Evolutionary conservation across 108 stramenopile genomes (phyloP), one percentile per base, ranked within the genome.

Genomic region (Poteriospumella lacustris): DNA sequence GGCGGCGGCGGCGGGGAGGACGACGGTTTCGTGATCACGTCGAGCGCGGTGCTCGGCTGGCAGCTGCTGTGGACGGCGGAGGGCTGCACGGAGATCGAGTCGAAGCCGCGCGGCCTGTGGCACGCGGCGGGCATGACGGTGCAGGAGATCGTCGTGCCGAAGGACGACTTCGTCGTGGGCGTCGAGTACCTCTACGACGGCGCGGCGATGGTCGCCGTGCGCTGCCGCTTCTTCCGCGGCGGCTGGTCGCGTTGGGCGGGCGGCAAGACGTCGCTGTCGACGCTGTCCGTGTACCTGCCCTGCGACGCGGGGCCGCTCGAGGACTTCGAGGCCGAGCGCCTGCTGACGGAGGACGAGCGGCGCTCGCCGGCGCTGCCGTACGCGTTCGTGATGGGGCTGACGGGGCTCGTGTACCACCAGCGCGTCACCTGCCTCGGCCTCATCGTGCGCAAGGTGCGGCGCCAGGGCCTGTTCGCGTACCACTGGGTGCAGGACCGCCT

Each of bases 161-260:
- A 44, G 28, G 47, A 73, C 5, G 70, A 73, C 42, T 73, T 73
- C 31, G 44, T 73, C 24, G 42, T 73, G 5, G 70, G 47, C 26
- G 41, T 73, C 26, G 70, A 73, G 42, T 73, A 73, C 36, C 43
- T 73, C 3, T 44, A 44, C 36, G 70, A 73, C 28, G 70, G 70
- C 3, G 26, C 43, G 3, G 12, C 47, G 19, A 73, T 73, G 40
- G 31, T 56, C 26, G 70, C 31, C 24, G 36, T 73, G 9, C 38
- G 70, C 9, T 73, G 26, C 40, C 26, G 36, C 31, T 28, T 56
- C 15, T 73, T 73, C 31, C 15, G 36, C 36, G 31, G 31, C 5
- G 70, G 70, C 5, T 73, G 12, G 9, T 42, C 70, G 9, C 5
- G 42, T 12, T 73, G 70, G 70, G 19, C 36, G 28, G 70, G 70